phyloP scores from a whole-genome alignment of 306 rosid genomes.

The Notholithocarpus densiflorus region DNA sequence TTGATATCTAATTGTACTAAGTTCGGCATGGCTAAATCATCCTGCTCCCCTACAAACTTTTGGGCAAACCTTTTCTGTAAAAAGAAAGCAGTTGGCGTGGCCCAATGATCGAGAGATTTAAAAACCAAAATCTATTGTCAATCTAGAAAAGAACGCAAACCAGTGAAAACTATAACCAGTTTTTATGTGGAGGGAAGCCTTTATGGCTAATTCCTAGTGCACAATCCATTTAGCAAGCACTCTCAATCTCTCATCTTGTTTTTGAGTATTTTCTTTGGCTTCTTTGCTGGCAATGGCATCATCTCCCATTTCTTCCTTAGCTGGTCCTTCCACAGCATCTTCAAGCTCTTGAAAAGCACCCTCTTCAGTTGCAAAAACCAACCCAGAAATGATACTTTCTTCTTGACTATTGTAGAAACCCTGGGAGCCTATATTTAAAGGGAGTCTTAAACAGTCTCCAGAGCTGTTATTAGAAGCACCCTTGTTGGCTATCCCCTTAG shows the following conservation, averaged over 20 bases:
- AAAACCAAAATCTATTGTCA: background rate
- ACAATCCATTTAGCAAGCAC: slow-evolving; percentile 10
- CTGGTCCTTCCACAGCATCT: slow-evolving; percentile 31
- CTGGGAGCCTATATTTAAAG: slow-evolving; percentile 6
- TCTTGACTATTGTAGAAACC: slow-evolving; percentile 15
- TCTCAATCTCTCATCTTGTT: slow-evolving; percentile 13
- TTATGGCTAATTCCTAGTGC: slow-evolving; percentile 18
- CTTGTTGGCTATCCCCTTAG: slow-evolving; percentile 2
- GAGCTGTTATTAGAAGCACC: slow-evolving; percentile 15
- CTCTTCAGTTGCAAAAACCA: slow-evolving; percentile 29
- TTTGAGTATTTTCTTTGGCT: slow-evolving; percentile 25
- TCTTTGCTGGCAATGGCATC: slow-evolving; percentile 27
- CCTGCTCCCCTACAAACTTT: slow-evolving; percentile 33
- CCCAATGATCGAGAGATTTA: slow-evolving; percentile 21
- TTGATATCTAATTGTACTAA: background rate
- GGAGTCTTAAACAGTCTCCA: slow-evolving; percentile 10
- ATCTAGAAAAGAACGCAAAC: background rate
- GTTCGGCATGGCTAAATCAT: slow-evolving; percentile 7
- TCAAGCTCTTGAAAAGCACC: slow-evolving; percentile 35
- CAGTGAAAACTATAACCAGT: slow-evolving; percentile 14
- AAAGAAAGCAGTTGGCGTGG: slow-evolving; percentile 9
- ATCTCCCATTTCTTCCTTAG: slow-evolving; percentile 35
- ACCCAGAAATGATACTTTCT: slow-evolving; percentile 30
- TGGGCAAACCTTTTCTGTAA: slow-evolving; percentile 18
- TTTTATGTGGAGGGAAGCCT: slow-evolving; percentile 16